phyloP scores from a whole-genome alignment of 2,329 filamentous ascomycete species.

The Pseudogymnoascus sp. region DNA sequence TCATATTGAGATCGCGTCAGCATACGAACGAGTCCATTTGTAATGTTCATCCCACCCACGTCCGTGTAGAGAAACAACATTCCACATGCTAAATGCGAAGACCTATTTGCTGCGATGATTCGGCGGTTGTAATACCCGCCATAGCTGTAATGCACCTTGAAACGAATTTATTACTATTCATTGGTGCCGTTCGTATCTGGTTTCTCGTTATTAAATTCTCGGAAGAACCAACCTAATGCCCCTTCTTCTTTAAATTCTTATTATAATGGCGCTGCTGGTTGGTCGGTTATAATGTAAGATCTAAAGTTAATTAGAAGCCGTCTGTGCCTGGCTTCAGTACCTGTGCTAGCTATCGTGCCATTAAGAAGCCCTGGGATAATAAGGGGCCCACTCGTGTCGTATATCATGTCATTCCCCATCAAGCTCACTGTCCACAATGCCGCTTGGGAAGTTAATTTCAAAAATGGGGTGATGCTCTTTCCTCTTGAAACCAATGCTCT shows the following conservation, averaged over 20 bases:
- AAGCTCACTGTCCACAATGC: background rate
- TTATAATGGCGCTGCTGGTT: too few relatives aligned
- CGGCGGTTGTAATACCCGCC: too few relatives aligned
- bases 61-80: too few relatives aligned
- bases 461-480: background rate
- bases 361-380: background rate
- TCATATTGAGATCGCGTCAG: background rate
- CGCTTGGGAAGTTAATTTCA: background rate
- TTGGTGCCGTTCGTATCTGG: background rate
- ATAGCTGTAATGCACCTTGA: too few relatives aligned
- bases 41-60: background rate
- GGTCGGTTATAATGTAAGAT: background rate
- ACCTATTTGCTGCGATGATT: too few relatives aligned
- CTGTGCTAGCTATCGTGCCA: background rate
- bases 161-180: background rate
- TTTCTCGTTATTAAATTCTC: background rate
- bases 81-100: too few relatives aligned
- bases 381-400: background rate
- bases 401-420: background rate
- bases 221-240: too few relatives aligned
- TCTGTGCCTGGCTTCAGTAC: too few relatives aligned
- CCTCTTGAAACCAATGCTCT: background rate
- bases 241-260: too few relatives aligned
- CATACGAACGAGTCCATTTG: background rate
- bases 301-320: background rate